Evolutionary conservation across 805 yeast genomes (phyloP).

Genomic region (Blastobotrys americana): DNA sequence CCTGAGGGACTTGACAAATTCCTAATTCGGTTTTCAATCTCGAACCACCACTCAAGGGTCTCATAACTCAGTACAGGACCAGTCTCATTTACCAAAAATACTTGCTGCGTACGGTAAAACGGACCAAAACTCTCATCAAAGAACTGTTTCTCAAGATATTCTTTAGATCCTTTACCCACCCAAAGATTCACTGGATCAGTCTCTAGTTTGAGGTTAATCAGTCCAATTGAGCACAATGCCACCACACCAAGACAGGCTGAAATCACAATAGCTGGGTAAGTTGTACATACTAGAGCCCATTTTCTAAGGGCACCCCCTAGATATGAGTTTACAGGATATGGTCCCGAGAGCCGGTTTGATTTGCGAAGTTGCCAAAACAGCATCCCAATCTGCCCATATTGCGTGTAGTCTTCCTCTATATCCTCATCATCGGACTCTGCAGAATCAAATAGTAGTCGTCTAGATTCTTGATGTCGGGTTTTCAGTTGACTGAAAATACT

Average conservation of each 20-base stretch:
- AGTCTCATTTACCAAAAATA: slow-evolving; percentile 61
- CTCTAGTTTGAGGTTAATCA: slow-evolving; percentile 52
- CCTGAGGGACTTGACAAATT: slow-evolving; percentile 26
- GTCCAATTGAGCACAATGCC: slow-evolving; percentile 45
- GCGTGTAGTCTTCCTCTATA: slow-evolving; percentile 18
- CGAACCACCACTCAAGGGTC: slow-evolving; percentile 80
- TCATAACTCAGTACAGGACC: slow-evolving; percentile 63
- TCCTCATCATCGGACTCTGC: slow-evolving; percentile 30
- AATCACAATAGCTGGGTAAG: slow-evolving; percentile 50
- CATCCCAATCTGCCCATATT: slow-evolving; percentile 2
- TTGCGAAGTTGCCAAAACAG: slow-evolving; percentile 9
- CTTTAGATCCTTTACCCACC: slow-evolving; percentile 77
- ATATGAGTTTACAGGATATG: slow-evolving; percentile 43
- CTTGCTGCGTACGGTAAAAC: slow-evolving; percentile 81
- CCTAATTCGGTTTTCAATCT: slow-evolving; percentile 54
- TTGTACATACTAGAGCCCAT: slow-evolving; percentile 54
- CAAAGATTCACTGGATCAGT: slow-evolving; percentile 76
- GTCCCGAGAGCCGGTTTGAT: slow-evolving; percentile 13
- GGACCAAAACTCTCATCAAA: slow-evolving; percentile 85
- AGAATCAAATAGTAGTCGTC: slow-evolving; percentile 34
- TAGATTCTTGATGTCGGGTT: slow-evolving; percentile 13
- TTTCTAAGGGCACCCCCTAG: slow-evolving; percentile 43
- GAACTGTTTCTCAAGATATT: slow-evolving; percentile 54
- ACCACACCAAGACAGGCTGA: slow-evolving; percentile 37
- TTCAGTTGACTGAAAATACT: neutral